Base-by-base conservation (phyloP, 805 yeast genomes). In the Vanderwaltozyma yarrowii region DNA sequence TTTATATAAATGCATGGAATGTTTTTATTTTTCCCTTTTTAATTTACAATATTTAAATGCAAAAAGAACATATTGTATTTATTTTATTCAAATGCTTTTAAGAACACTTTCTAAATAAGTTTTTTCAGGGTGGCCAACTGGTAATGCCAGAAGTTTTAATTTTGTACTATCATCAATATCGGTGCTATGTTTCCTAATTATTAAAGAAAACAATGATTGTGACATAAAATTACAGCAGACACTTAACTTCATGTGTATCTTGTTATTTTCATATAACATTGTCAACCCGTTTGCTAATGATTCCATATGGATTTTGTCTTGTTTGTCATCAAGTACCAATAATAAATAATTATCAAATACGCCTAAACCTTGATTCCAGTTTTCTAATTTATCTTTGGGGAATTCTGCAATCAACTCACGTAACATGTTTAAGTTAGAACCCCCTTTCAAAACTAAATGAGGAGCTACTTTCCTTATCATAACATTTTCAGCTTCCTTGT, bases 381-480 rank as follows among this genome's bases (percentile, higher is more conserved):
- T 64, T 3, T 71, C 56, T 12, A 72, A 61, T 18, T 54, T 57
- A 1, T 51, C 50, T 27, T 56, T 60, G 11, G 78, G 80, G 56
- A 72, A 71, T 2, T 52, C 39, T 31, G 73, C 49, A 9, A 80
- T 43, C n/a, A 75, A 47, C 10, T 51, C 45, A 5, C 41, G 33
- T 19, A 66, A 37, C 39, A 71, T 69, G n/a, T 71, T 65, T 13
- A 78, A 70, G 32, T 47, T 36, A 9, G 34, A 20, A 1, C 32
- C 14, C 5, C 16, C 19, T 9, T 36, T 38, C 26, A 60, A 32
- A 1, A 88, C 73, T 3, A 79, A 71, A 12, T 60, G 56, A 8
- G 97, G 97, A 0, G 89, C 97, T 23, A 86, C 80, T 3, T 66
- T 55, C 1, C 62, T 52, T 8, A 78, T 48, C 4, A 84, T 59